Conservation (phyloP, 768 basidiomycete genomes). For the Termitomyces sp. region DNA sequence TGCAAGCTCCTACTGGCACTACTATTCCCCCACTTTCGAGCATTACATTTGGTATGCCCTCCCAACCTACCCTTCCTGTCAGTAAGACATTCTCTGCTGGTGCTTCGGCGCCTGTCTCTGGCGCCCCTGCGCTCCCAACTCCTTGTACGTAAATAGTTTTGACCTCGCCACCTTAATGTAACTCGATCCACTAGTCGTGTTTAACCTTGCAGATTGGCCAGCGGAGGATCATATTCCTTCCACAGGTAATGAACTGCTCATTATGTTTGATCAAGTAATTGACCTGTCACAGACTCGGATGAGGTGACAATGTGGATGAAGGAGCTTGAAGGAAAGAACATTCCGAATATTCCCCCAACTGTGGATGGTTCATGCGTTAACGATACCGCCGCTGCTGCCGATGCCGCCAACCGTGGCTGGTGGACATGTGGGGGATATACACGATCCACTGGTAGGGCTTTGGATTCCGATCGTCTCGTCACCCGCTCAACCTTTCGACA, state of each 20-base stretch:
- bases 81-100: constrained; percentile 57
- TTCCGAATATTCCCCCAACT: constrained; percentile 65
- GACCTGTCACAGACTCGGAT: constrained; percentile 38
- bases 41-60: constrained; percentile 64
- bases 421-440: constrained; percentile 86
- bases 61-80: constrained; percentile 43
- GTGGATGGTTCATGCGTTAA: constrained; percentile 64
- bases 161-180: neutral
- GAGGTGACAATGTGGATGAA: constrained; percentile 75
- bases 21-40: constrained; percentile 53
- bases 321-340: constrained; percentile 66
- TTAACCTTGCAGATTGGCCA: constrained; percentile 50
- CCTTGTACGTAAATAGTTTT: constrained; percentile 42
- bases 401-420: constrained; percentile 73
- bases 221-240: constrained; percentile 55
- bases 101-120: constrained; percentile 55
- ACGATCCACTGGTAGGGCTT: constrained; percentile 38
- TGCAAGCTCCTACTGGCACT: constrained; percentile 46
- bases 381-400: constrained; percentile 51
- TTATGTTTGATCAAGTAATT: neutral
- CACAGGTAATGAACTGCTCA: constrained; percentile 37
- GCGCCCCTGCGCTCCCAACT: constrained; percentile 65
- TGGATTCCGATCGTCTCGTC: neutral
- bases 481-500: constrained; percentile 9
- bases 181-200: constrained; percentile 19